These are phyloP conservation scores for Phascolomyces articulosus DNA, from an alignment of 371 early-diverging fungal genomes.

Conservation along the genomic window DNA sequence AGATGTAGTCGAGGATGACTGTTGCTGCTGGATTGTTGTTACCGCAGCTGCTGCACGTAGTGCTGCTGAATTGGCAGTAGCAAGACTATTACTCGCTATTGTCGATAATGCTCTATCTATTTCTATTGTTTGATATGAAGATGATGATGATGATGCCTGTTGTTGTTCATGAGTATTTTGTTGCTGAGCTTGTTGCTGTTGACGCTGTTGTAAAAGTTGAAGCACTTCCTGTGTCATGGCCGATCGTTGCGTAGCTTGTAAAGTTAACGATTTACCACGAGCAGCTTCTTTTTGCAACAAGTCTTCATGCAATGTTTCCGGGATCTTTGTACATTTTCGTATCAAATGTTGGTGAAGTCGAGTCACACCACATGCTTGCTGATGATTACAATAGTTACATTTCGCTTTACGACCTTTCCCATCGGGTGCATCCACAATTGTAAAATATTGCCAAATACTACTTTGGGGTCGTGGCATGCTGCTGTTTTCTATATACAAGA, in stretches of 20 bases:
- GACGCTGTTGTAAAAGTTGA: not conserved
- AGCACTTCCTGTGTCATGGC: not conserved
- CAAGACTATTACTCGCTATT: constrained; percentile 1
- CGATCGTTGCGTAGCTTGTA: constrained; percentile 6
- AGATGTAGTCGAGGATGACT: not conserved
- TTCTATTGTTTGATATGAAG: constrained; percentile 3
- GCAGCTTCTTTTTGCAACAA: constrained; percentile 23
- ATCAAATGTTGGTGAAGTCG: constrained; percentile 39
- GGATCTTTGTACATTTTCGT: constrained; percentile 30
- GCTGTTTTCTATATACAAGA: not conserved
- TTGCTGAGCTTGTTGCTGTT: not conserved
- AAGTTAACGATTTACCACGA: not conserved
- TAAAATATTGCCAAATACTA: constrained; percentile 45
- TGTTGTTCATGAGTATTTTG: too few species aligned
- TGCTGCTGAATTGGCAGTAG: not conserved
- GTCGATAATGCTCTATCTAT: constrained; percentile 10
- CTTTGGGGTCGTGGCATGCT: constrained; percentile 47
- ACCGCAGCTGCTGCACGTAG: not conserved
- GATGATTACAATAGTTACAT: constrained; percentile 37
- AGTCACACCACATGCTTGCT: constrained; percentile 40
- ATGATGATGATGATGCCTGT: not conserved
- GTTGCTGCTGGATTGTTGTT: constrained; percentile 8
- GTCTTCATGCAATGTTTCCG: constrained; percentile 25
- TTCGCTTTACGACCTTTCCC: constrained; percentile 30
- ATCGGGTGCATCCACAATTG: constrained; percentile 20